Evolutionary conservation across 306 rosid genomes (phyloP), one percentile per base, ranked within the genome.

Genomic region (Vigna hirtella): DNA sequence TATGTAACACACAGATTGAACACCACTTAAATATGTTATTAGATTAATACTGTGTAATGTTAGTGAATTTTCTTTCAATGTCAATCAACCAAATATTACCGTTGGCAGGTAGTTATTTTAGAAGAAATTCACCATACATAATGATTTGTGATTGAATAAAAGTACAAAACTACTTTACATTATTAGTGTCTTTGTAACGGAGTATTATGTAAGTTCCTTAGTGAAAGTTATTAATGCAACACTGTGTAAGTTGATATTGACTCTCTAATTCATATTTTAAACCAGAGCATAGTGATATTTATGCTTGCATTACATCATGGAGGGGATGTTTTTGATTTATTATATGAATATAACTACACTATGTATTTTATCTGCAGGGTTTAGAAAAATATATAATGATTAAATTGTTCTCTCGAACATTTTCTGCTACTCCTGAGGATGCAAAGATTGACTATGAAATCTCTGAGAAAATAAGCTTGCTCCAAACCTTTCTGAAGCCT

Each of bases 311-410:
- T 56, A 59, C 52, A 49, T 75, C 18, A 59, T 40, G 16, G 11
- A 12, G 24, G 15, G 32, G 7, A 51, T 42, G 10, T 32, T 28
- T 26, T 74, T 55, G 1, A 55, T 49, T 30, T 76, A 64, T 7
- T 32, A 67, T 66, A 79, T 40, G 77, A 26, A 53, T 61, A 34
- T 64, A 15, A 30, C 14, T 55, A 22, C 28, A 11, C 34, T 38
- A 17, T 42, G 18, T 61, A 16, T 50, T 50, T 47, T 50, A 28
- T 66, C 43, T 43, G 75, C 88, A 91, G 93, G 93, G 90, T 62
- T 83, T 91, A 79, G 93, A 91, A 77, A 89, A 91, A 77, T 91
- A 91, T 79, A 75, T 89, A 67, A 82, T 89, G 96, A 89, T 93
- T 55, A 91, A 89, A 66, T 77, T 89, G 87, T 91, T 87, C 85